A percentile compares a stretch with the other conserved stretches of the same genome.
Evolutionary conservation across 2,329 filamentous ascomycete species (phyloP).

Genomic region (Nigrospora sphaerica): DNA sequence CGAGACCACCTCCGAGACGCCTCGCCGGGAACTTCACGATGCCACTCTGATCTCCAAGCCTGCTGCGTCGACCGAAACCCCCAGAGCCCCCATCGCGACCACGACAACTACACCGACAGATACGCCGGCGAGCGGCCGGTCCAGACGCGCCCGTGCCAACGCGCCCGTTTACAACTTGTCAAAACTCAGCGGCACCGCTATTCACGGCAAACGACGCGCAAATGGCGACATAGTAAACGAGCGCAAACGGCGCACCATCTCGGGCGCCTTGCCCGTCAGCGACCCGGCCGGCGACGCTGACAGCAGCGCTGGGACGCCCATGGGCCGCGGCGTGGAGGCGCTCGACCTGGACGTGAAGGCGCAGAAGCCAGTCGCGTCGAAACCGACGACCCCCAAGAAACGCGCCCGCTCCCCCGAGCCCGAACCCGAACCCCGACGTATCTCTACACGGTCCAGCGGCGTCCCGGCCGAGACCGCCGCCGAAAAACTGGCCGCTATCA

Average conservation of each 20-base stretch:
- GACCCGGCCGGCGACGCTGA: constrained; percentile 15
- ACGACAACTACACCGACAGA: constrained; percentile 8
- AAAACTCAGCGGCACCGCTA: constrained; percentile 53
- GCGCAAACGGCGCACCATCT: constrained; percentile 38
- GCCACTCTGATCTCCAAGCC: not conserved
- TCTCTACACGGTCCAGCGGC: constrained; percentile 36
- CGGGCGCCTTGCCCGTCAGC: constrained; percentile 28
- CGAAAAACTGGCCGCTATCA: constrained; percentile 43
- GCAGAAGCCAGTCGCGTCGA: constrained; percentile 25
- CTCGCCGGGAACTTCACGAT: too few relatives aligned
- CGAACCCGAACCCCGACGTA: constrained; percentile 26
- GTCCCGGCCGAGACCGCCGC: constrained; percentile 34
- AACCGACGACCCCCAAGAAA: constrained; percentile 25
- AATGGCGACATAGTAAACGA: constrained; percentile 39
- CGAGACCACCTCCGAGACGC: not conserved
- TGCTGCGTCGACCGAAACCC: not conserved
- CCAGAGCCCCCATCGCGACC: not conserved
- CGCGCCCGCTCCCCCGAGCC: constrained; percentile 13
- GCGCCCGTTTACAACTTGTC: constrained; percentile 61
- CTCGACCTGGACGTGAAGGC: constrained; percentile 36
- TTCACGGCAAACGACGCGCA: constrained; percentile 49
- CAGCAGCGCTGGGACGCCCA: constrained; percentile 11
- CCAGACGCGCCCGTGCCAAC: constrained; percentile 47
- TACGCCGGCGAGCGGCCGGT: constrained; percentile 32
- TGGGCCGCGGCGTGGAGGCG: constrained; percentile 36